These are phyloP conservation scores for Coniochaeta sp. DNA, from an alignment of 2,329 filamentous ascomycete genomes.

Conservation along the genomic window DNA sequence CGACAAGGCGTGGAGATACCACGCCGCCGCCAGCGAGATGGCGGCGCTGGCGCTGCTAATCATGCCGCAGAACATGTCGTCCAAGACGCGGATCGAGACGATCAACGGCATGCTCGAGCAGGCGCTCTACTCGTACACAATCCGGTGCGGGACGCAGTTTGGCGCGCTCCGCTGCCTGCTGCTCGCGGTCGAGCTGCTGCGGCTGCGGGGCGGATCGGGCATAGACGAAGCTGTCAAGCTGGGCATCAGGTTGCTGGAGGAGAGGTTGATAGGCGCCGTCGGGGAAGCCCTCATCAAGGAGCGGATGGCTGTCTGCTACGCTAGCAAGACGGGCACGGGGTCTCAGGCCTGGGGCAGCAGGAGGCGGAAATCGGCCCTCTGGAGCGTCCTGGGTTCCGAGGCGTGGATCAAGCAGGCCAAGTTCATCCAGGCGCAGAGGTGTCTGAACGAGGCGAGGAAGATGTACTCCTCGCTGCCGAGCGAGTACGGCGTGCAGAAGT, in stretches of 20 bases:
- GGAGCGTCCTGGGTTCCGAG: conserved; percentile 77
- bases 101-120: conserved; percentile 85
- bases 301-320: conserved; percentile 77
- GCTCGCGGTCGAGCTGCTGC: conserved; percentile 72
- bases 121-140: conserved; percentile 86
- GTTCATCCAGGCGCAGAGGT: conserved; percentile 68
- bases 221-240: conserved; percentile 84
- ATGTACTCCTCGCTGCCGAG: conserved; percentile 45
- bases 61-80: conserved; percentile 61
- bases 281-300: conserved; percentile 82
- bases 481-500: conserved; percentile 44
- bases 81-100: conserved; percentile 71
- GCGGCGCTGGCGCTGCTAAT: conserved; percentile 77
- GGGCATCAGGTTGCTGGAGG: conserved; percentile 74
- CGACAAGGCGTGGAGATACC: conserved; percentile 94
- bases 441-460: conserved; percentile 61
- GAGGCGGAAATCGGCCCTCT: conserved; percentile 79
- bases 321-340: conserved; percentile 61
- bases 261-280: conserved; percentile 63
- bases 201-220: conserved; percentile 69
- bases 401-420: conserved; percentile 75
- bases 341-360: conserved; percentile 63
- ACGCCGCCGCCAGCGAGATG: conserved; percentile 95
- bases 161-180: conserved; percentile 72
- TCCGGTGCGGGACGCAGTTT: conserved; percentile 72